A percentile compares a stretch with the other conserved stretches of the same genome.
Evolutionary conservation across 139 green algal genomes (phyloP).

Genomic region (Auxenochlorella pyrenoidosa): DNA sequence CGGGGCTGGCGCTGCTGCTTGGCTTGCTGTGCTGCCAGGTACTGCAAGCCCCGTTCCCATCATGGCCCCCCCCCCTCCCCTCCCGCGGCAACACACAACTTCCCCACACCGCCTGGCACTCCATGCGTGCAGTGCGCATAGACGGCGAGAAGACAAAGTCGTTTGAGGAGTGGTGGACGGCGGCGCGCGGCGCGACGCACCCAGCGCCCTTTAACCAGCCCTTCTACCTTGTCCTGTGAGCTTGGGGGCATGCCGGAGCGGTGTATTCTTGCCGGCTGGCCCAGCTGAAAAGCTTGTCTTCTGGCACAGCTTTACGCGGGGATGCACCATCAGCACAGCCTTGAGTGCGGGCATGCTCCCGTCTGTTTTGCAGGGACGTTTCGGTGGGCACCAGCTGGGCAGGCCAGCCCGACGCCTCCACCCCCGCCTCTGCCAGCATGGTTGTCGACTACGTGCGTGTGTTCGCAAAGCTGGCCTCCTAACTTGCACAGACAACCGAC

Average conservation of each 20-base stretch:
- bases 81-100: too few species aligned
- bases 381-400: background rate
- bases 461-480: background rate
- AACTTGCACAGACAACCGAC: too few species aligned
- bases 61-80: too few species aligned
- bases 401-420: background rate
- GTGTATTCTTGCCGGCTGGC: too few species aligned
- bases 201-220: conserved; percentile 21
- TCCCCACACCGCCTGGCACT: background rate
- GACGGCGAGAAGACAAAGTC: background rate
- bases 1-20: too few species aligned
- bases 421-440: background rate
- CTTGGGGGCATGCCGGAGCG: too few species aligned
- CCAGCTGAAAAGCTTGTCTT: too few species aligned
- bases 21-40: too few species aligned
- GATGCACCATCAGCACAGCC: too few species aligned
- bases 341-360: background rate
- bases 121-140: background rate
- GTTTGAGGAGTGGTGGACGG: background rate
- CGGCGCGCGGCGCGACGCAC: background rate
- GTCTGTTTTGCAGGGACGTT: background rate
- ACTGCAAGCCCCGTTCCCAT: too few species aligned
- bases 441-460: background rate
- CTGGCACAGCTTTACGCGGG: too few species aligned
- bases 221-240: conserved; percentile 3